A percentile compares a stretch with the other conserved stretches of the same genome.
These are phyloP conservation scores for Juncus effusus DNA, from an alignment of 176 grass and related monocot species.

Conservation along the genomic window DNA sequence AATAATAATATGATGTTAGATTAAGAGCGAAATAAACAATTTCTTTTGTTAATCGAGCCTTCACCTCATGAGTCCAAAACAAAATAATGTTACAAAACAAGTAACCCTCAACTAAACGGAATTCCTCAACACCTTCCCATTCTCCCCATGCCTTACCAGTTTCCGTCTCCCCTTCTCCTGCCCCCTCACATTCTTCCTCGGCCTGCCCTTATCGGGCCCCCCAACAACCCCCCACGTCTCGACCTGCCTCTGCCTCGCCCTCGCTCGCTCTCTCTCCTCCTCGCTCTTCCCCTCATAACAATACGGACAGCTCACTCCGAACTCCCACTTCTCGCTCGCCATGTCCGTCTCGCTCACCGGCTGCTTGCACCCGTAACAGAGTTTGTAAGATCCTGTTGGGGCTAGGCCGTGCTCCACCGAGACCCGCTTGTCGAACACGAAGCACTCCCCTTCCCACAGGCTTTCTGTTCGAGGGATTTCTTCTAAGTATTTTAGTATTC, in stretches of 20 bases:
- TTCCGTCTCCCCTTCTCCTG: constrained; percentile 68
- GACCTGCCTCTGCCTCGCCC: constrained; percentile 78
- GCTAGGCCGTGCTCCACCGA: constrained; percentile 82
- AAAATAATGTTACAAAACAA: constrained; percentile 8
- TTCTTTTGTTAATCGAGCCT: background rate
- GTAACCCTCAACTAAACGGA: background rate
- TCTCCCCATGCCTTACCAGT: background rate
- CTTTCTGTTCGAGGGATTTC: constrained; percentile 73
- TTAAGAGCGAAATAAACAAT: too few relatives aligned
- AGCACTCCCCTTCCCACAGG: constrained; percentile 91
- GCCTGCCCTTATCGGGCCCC: constrained; percentile 77
- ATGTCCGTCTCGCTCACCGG: constrained; percentile 83
- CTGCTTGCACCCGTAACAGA: constrained; percentile 95
- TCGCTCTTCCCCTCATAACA: constrained; percentile 61
- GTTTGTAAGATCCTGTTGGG: constrained; percentile 69
- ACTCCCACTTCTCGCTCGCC: constrained; percentile 76
- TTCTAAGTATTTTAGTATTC: constrained; percentile 93
- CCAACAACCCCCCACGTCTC: constrained; percentile 77
- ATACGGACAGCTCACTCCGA: constrained; percentile 76
- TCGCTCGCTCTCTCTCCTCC: constrained; percentile 78
- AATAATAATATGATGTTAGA: too few relatives aligned
- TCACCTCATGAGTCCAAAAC: background rate
- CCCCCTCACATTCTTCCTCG: constrained; percentile 72
- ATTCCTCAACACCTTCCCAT: constrained; percentile 1
- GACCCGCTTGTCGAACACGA: constrained; percentile 95